These are phyloP conservation scores for Tolypocladium tropicale DNA, from an alignment of 2,329 filamentous ascomycete genomes.

Conservation along the genomic window DNA sequence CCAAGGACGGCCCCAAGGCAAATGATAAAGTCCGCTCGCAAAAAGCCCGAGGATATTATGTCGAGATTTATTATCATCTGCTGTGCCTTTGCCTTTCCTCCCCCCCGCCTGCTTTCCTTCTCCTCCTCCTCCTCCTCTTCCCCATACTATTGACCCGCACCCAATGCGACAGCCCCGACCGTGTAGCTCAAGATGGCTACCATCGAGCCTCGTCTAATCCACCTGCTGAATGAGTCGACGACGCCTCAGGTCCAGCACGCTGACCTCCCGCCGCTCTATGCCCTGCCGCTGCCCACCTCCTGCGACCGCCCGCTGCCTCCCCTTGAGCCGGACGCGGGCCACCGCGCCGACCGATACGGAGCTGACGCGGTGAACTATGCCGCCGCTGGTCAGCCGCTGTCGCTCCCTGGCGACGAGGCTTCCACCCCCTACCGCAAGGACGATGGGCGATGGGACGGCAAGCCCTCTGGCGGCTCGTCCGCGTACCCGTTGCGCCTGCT, in stretches of 20 bases:
- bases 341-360: constrained; percentile 25
- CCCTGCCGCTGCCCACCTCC: constrained; percentile 30
- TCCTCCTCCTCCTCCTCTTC: neutral
- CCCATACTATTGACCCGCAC: constrained; percentile 9
- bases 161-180: constrained; percentile 16
- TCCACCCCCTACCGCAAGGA: constrained; percentile 12
- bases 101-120: neutral
- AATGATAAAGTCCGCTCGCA: neutral
- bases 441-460: constrained; percentile 11
- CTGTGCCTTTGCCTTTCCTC: neutral
- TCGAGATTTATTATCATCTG: neutral
- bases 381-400: constrained; percentile 4
- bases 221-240: constrained; percentile 49
- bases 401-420: constrained; percentile 11
- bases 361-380: constrained; percentile 8
- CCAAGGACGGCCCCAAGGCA: neutral
- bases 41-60: constrained; percentile 1
- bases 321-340: constrained; percentile 38
- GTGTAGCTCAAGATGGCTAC: constrained; percentile 43
- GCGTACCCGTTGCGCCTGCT: constrained; percentile 29
- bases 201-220: constrained; percentile 58
- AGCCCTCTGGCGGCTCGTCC: constrained; percentile 12
- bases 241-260: constrained; percentile 36
- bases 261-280: constrained; percentile 45
- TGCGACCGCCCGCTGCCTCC: constrained; percentile 38